phyloP scores from a whole-genome alignment of 192 early-diverging fungal species.

The Rhizophagus sp. region DNA sequence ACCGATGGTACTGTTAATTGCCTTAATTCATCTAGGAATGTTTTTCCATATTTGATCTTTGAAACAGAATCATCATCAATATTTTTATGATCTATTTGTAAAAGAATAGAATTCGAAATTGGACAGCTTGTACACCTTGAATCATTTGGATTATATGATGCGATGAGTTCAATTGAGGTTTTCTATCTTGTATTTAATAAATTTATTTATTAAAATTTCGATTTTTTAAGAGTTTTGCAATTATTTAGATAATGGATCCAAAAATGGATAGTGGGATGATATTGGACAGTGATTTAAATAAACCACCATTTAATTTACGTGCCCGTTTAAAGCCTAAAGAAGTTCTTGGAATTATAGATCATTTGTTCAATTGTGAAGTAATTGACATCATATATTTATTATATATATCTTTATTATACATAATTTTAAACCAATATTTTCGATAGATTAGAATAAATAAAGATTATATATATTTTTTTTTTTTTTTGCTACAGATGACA shows the following conservation, averaged over 20 bases:
- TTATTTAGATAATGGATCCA: constrained; percentile 59
- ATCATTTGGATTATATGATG: constrained; percentile 59
- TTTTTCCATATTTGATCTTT: background rate
- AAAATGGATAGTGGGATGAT: constrained; percentile 66
- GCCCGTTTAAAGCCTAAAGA: constrained; percentile 36
- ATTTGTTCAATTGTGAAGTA: constrained; percentile 55
- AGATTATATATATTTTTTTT: background rate
- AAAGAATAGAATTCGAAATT: constrained; percentile 50
- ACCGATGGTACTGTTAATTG: constrained; percentile 36
- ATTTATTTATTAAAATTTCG: background rate
- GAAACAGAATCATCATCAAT: background rate
- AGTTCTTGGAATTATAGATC: constrained; percentile 56
- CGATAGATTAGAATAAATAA: no score
- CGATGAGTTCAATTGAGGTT: constrained; percentile 63
- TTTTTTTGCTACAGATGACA: constrained; percentile 47
- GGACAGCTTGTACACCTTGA: constrained; percentile 59
- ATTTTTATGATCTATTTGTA: constrained; percentile 15
- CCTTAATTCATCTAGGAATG: background rate
- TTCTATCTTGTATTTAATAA: background rate
- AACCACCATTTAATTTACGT: constrained; percentile 41
- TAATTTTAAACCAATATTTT: background rate
- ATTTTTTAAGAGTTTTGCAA: background rate
- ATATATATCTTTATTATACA: background rate
- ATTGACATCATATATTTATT: background rate
- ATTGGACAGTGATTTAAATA: constrained; percentile 40